phyloP scores from a whole-genome alignment of 1,284 basidiomycete species.

The Takashimella koratensis region DNA sequence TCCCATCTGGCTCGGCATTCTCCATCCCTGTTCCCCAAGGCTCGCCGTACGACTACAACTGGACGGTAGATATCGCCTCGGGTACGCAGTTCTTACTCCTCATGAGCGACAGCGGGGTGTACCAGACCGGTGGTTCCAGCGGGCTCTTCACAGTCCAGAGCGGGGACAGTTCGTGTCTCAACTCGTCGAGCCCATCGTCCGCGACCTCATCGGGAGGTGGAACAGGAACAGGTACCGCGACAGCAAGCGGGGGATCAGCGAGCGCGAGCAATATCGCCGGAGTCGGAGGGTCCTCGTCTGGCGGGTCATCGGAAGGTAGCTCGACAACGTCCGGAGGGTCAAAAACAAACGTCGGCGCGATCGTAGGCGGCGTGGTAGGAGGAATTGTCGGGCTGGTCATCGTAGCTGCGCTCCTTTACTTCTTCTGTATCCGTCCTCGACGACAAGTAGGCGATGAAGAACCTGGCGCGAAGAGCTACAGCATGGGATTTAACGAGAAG shows the following conservation, averaged over 20 bases:
- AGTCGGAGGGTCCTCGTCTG: background rate
- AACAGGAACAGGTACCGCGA: background rate
- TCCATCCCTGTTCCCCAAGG: slow-evolving; percentile 30
- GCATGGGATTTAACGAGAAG: background rate
- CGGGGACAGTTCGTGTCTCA: slow-evolving; percentile 27
- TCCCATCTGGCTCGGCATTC: slow-evolving; percentile 38
- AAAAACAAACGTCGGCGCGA: slow-evolving; percentile 4
- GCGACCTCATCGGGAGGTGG: background rate
- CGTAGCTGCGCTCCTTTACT: slow-evolving; percentile 2
- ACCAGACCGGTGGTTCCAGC: slow-evolving; percentile 38
- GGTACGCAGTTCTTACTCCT: slow-evolving; percentile 36
- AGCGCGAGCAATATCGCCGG: background rate
- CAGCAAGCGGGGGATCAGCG: background rate
- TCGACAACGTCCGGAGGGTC: background rate
- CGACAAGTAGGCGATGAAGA: too few relatives aligned
- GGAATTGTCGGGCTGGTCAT: slow-evolving; percentile 2
- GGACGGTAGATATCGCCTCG: slow-evolving; percentile 33
- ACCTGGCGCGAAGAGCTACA: background rate
- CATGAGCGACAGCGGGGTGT: slow-evolving; percentile 37
- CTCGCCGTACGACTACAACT: slow-evolving; percentile 18
- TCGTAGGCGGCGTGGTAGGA: slow-evolving; percentile 13
- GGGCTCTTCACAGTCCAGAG: slow-evolving; percentile 23
- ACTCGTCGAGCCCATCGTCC: slow-evolving; percentile 17
- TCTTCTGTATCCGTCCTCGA: slow-evolving; percentile 8
- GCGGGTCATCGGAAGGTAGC: too few relatives aligned